These are phyloP conservation scores for Zygosaccharomyces sapae DNA, from an alignment of 1,139 yeast species.

Conservation along the genomic window DNA sequence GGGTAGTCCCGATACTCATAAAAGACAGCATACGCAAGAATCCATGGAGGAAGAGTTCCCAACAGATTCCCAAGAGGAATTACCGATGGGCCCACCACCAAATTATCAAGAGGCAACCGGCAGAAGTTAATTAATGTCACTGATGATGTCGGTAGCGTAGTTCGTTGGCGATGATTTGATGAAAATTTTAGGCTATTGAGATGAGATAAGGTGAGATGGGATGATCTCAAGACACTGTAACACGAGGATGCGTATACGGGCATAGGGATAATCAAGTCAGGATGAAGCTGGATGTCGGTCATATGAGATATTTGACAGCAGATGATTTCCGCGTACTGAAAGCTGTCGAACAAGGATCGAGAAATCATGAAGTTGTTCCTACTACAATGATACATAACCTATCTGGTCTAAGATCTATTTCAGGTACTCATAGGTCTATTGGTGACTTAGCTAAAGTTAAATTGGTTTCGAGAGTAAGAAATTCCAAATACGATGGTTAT, in stretches of 20 bases:
- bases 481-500: constrained; percentile 90
- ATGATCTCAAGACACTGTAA: not conserved
- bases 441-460: constrained; percentile 84
- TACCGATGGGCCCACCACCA: constrained; percentile 2
- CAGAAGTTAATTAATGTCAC: too few species aligned
- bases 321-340: constrained; percentile 88
- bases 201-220: constrained; percentile 3
- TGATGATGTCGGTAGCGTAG: too few species aligned
- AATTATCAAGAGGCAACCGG: constrained; percentile 2
- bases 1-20: not conserved
- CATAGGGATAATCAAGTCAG: not conserved
- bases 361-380: constrained; percentile 93
- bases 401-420: constrained; percentile 70
- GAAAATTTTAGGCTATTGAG: constrained; percentile 4
- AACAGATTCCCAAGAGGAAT: not conserved
- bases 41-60: too few species aligned
- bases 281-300: constrained; percentile 90
- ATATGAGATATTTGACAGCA: constrained; percentile 85
- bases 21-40: not conserved
- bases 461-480: constrained; percentile 70
- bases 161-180: constrained; percentile 5
- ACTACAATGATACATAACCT: constrained; percentile 75
- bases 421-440: constrained; percentile 75
- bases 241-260: not conserved
- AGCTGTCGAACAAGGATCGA: constrained; percentile 86